phyloP scores from a whole-genome alignment of 1,284 basidiomycete species.

The Tremellales sp. region DNA sequence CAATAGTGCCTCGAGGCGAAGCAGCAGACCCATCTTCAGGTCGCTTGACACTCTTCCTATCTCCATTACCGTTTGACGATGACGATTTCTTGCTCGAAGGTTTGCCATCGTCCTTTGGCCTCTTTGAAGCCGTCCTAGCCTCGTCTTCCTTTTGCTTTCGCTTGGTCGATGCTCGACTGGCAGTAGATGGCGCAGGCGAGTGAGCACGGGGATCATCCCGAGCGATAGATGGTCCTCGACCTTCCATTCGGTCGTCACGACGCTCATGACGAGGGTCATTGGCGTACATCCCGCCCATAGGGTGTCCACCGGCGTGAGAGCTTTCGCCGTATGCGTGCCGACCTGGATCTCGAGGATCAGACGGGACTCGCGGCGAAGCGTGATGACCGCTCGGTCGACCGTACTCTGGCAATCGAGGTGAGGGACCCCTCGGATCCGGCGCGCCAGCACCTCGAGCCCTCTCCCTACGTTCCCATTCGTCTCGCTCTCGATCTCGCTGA shows the following conservation, averaged over 20 bases:
- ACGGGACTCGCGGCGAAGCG: slow-evolving; percentile 22
- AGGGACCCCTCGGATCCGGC: slow-evolving; percentile 27
- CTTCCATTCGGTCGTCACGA: slow-evolving; percentile 9
- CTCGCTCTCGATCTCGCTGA: slow-evolving; percentile 47
- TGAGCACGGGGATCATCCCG: slow-evolving; percentile 32
- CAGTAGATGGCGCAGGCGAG: slow-evolving; percentile 31
- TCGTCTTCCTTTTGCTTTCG: slow-evolving; percentile 17
- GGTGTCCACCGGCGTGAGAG: neutral
- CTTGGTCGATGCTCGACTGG: slow-evolving; percentile 15
- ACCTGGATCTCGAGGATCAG: slow-evolving; percentile 19
- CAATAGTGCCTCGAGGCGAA: no score
- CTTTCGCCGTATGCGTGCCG: slow-evolving; percentile 6
- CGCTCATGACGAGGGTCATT: slow-evolving; percentile 21
- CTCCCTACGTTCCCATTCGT: slow-evolving; percentile 17
- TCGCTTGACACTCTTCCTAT: slow-evolving; percentile 12
- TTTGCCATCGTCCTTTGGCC: slow-evolving; percentile 13
- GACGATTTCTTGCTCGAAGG: slow-evolving; percentile 7
- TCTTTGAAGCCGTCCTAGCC: slow-evolving; percentile 17
- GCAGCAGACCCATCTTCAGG: no score
- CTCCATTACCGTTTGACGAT: slow-evolving; percentile 3
- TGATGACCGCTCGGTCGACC: slow-evolving; percentile 16
- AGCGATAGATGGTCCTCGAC: slow-evolving; percentile 13
- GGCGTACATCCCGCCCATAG: neutral
- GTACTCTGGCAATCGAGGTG: slow-evolving; percentile 32
- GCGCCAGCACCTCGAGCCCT: slow-evolving; percentile 6